phyloP scores from a whole-genome alignment of 129 eudicot genomes.

The Escallonia herrerae region DNA sequence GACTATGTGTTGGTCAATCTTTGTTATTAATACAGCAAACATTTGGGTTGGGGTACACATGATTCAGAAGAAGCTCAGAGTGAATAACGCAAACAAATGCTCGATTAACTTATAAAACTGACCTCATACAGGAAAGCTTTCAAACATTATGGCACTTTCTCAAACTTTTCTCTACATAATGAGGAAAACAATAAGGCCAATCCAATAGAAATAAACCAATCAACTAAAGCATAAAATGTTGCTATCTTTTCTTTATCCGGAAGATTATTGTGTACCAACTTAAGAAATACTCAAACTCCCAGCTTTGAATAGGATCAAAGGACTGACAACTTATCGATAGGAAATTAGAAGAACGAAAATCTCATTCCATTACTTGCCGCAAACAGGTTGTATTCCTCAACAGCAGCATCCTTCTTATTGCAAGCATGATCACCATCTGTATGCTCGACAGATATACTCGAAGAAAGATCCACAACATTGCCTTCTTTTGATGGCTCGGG shows the following conservation, averaged over 20 bases:
- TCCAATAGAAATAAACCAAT: slow-evolving; percentile 13
- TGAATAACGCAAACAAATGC: slow-evolving; percentile 20
- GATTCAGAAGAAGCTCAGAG: not conserved
- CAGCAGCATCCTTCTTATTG: slow-evolving; percentile 35
- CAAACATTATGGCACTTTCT: slow-evolving; percentile 30
- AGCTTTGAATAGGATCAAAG: slow-evolving; percentile 10
- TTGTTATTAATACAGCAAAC: too few relatives aligned
- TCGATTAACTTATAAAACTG: slow-evolving; percentile 30
- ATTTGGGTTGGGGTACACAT: too few relatives aligned
- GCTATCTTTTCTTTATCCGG: slow-evolving; percentile 16
- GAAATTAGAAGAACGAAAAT: slow-evolving; percentile 53
- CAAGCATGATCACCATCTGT: slow-evolving; percentile 28
- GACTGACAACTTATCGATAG: slow-evolving; percentile 14
- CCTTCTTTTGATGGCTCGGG: slow-evolving; percentile 32
- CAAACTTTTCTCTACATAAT: slow-evolving; percentile 30
- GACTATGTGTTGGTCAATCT: too few relatives aligned
- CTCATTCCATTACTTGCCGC: slow-evolving; percentile 66
- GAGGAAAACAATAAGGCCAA: slow-evolving; percentile 19
- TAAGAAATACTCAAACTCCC: slow-evolving; percentile 31
- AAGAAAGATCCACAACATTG: slow-evolving; percentile 24
- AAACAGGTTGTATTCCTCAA: slow-evolving; percentile 76
- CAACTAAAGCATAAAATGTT: slow-evolving; percentile 18
- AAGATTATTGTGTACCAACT: slow-evolving; percentile 46
- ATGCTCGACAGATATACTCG: slow-evolving; percentile 21
- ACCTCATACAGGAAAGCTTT: slow-evolving; percentile 29